phyloP scores from a whole-genome alignment of 2,329 filamentous ascomycete species.

The Fusarium mexicanum region DNA sequence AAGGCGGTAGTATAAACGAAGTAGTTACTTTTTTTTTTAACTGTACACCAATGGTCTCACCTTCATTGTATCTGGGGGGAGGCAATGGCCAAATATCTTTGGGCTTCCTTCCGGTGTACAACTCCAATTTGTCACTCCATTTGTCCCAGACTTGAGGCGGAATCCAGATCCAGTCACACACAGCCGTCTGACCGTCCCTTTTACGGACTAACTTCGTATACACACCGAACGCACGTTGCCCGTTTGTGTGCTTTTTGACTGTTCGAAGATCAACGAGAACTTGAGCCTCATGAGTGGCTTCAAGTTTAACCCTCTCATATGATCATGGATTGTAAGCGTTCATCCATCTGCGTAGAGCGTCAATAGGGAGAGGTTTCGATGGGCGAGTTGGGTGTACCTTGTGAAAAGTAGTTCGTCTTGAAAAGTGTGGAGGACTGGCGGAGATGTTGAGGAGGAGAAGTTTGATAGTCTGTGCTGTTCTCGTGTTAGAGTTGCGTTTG shows the following conservation, averaged over 20 bases:
- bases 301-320: too few species aligned
- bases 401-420: too few species aligned
- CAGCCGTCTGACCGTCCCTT: background rate
- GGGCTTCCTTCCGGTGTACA: background rate
- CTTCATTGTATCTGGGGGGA: background rate
- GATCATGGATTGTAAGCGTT: background rate
- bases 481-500: background rate
- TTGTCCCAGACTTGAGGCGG: background rate
- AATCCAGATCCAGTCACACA: background rate
- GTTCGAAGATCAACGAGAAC: accelerated
- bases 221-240: background rate
- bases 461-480: too few species aligned
- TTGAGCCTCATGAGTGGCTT: accelerated
- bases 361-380: background rate
- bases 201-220: accelerated
- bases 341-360: background rate
- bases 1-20: background rate
- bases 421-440: accelerated
- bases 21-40: background rate
- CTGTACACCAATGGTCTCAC: background rate
- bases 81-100: background rate
- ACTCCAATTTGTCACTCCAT: background rate
- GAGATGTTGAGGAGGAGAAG: background rate
- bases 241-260: background rate
- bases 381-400: too few species aligned